Evolutionary conservation across 495 filamentous ascomycete genomes (phyloP).

Genomic region (Paragyromitra xinjiangensis): DNA sequence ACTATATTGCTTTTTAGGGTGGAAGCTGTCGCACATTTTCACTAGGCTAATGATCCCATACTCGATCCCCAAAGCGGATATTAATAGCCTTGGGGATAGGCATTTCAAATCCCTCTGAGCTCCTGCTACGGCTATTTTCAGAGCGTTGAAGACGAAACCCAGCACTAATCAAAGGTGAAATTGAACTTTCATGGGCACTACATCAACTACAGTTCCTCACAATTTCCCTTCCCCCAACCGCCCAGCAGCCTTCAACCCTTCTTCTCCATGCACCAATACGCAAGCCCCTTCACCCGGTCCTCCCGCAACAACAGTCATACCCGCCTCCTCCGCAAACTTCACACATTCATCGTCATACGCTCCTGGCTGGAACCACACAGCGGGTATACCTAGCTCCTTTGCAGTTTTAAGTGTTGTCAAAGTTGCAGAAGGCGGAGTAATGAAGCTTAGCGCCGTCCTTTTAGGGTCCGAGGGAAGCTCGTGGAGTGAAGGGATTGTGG

Average conservation of each 20-base stretch:
- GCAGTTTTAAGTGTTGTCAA: conserved; percentile 77
- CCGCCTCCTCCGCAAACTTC: conserved; percentile 68
- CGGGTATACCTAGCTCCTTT: conserved; percentile 75
- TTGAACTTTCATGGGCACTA: not conserved
- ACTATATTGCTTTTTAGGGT: not conserved
- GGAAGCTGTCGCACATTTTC: not conserved
- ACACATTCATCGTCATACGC: conserved; percentile 79
- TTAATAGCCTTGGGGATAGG: not conserved
- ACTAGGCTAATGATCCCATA: not conserved
- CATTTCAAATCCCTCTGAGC: not conserved
- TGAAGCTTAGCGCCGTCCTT: conserved; percentile 81
- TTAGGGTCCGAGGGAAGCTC: conserved; percentile 67
- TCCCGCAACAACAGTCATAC: conserved; percentile 67
- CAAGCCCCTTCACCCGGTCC: conserved; percentile 83
- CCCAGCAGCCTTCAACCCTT: conserved; percentile 70
- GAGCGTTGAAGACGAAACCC: not conserved
- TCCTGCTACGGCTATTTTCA: not conserved
- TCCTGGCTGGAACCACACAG: conserved; percentile 93
- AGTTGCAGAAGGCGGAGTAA: conserved; percentile 84
- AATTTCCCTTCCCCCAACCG: conserved; percentile 54
- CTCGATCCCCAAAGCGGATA: not conserved
- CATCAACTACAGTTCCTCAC: conserved; percentile 2
- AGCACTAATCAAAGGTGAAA: not conserved
- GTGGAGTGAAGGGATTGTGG: conserved; percentile 71
- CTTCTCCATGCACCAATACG: conserved; percentile 88